Evolutionary conservation across 371 early-diverging fungal species (phyloP).

Genomic region (Syncephalastrum contaminatum): DNA sequence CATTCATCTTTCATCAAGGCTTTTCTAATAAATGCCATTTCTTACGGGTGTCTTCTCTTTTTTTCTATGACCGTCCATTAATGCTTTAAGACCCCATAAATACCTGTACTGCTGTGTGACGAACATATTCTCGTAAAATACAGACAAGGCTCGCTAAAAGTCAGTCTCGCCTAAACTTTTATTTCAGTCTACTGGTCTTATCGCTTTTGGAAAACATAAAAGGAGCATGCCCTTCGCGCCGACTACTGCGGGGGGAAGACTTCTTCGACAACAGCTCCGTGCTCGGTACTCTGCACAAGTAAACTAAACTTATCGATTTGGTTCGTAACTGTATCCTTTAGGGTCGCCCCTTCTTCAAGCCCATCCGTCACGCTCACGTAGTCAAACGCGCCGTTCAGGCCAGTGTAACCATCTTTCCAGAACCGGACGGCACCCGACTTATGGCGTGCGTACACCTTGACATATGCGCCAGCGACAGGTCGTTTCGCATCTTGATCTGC

Average conservation of each 20-base stretch:
- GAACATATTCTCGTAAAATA: too few species aligned
- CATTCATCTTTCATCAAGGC: too few species aligned
- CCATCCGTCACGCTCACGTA: slow-evolving; percentile 55
- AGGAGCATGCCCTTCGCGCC: too few species aligned
- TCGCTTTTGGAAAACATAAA: neutral
- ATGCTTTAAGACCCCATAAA: too few species aligned
- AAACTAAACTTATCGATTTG: slow-evolving; percentile 37
- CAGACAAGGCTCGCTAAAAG: too few species aligned
- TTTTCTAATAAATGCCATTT: too few species aligned
- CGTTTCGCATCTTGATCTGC: slow-evolving; percentile 25
- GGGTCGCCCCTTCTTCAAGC: neutral
- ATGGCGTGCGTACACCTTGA: slow-evolving; percentile 58
- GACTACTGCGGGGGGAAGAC: slow-evolving; percentile 25
- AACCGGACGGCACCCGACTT: slow-evolving; percentile 36
- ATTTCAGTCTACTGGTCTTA: too few species aligned
- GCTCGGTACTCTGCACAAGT: slow-evolving; percentile 25
- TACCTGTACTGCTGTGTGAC: too few species aligned
- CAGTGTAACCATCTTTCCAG: slow-evolving; percentile 69
- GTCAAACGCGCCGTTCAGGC: slow-evolving; percentile 59
- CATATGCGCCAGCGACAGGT: slow-evolving; percentile 55
- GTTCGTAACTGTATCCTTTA: slow-evolving; percentile 11
- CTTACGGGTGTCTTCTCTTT: too few species aligned
- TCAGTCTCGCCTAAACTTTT: too few species aligned
- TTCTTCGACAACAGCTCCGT: slow-evolving; percentile 43
- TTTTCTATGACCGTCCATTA: too few species aligned